A percentile compares a stretch with the other conserved stretches of the same genome.
These are phyloP conservation scores for Sporothrix variecibatus DNA, from an alignment of 2,329 filamentous ascomycete genomes.

Conservation along the genomic window DNA sequence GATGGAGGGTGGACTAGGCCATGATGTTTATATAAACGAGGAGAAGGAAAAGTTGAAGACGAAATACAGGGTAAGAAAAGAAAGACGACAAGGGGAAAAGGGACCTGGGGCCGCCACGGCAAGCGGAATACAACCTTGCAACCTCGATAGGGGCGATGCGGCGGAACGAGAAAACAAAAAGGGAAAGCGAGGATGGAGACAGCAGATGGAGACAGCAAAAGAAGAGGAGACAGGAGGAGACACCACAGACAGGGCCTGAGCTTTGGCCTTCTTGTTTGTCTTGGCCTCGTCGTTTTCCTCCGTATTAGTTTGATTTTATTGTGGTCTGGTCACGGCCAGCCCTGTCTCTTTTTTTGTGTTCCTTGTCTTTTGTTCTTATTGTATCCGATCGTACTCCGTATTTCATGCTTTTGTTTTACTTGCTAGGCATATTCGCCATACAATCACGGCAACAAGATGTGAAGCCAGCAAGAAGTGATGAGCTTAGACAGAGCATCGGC, in stretches of 20 bases:
- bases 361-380: not conserved
- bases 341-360: not conserved
- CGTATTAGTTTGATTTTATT: not conserved
- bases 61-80: not conserved
- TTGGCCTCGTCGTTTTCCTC: slow-evolving; percentile 9
- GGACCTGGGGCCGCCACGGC: not conserved
- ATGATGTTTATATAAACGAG: slow-evolving; percentile 7
- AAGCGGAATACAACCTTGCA: slow-evolving; percentile 13
- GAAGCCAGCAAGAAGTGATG: not conserved
- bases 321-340: not conserved
- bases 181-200: not conserved
- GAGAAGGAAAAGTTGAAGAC: not conserved
- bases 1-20: not conserved
- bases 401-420: not conserved
- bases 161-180: not conserved
- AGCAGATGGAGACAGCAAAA: too few species aligned
- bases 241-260: not conserved
- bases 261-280: slow-evolving; percentile 9
- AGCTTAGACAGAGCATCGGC: not conserved
- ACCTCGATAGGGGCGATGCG: not conserved
- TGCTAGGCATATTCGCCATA: not conserved
- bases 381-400: not conserved
- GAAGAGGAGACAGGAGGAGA: not conserved
- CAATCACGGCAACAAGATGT: not conserved
- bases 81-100: not conserved